Percentiles rank a stretch among this genome's conserved stretches.
Conservation (phyloP, 164 flowering plant genomes). For the Sedum album region DNA sequence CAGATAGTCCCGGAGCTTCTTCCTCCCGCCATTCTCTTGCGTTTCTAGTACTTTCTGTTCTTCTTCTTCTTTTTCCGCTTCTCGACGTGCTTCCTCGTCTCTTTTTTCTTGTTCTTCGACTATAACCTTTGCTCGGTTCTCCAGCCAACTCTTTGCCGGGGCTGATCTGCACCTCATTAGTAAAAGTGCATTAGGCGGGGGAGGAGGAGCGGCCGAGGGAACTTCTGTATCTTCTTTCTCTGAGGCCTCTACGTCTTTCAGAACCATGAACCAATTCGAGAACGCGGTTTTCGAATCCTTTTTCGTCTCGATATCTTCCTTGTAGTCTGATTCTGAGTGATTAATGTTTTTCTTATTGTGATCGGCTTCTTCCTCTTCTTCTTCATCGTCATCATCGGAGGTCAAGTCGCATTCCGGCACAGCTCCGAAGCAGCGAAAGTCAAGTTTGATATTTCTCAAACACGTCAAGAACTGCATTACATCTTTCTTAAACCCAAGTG, state of each 20-base stretch:
- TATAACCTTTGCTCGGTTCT: constrained; percentile 29
- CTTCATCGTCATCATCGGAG: constrained; percentile 48
- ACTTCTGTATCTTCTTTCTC: no score
- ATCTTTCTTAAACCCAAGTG: constrained; percentile 75
- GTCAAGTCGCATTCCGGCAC: constrained; percentile 33
- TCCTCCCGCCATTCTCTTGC: constrained; percentile 20
- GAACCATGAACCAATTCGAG: constrained; percentile 83
- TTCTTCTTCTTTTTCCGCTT: background rate
- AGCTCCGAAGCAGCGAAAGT: constrained; percentile 71
- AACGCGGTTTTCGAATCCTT: constrained; percentile 41
- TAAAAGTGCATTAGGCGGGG: constrained; percentile 80
- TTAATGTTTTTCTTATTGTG: background rate
- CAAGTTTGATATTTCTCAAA: constrained; percentile 44
- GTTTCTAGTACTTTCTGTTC: constrained; percentile 14
- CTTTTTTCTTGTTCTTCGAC: background rate
- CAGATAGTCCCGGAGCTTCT: constrained; percentile 17
- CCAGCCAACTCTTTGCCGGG: constrained; percentile 71
- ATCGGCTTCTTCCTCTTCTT: constrained; percentile 33
- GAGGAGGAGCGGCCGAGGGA: constrained; percentile 12
- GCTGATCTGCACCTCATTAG: constrained; percentile 94
- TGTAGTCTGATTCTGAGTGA: background rate
- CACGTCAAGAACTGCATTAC: constrained; percentile 67
- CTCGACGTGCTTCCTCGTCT: background rate
- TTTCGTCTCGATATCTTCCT: constrained; percentile 4
- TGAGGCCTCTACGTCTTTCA: constrained; percentile 36